phyloP scores from a whole-genome alignment of 371 early-diverging fungal genomes.

The Nematocida ironsii region DNA sequence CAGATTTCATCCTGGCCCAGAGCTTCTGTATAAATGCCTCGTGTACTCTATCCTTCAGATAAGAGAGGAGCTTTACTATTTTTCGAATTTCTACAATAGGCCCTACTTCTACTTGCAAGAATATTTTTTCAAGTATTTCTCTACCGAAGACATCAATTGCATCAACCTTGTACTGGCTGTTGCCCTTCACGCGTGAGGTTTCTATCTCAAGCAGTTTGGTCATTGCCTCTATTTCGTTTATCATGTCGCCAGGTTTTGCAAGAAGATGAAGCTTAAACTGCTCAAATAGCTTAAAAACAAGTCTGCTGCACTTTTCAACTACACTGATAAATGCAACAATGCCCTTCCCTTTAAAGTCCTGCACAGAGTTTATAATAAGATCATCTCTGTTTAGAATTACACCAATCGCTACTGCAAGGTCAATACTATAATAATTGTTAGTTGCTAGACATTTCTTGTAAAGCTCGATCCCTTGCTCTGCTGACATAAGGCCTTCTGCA shows the following conservation, averaged over 20 bases:
- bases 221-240: constrained; percentile 39
- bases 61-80: constrained; percentile 35
- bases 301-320: constrained; percentile 22
- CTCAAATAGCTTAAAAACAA: constrained; percentile 29
- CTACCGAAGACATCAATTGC: constrained; percentile 39
- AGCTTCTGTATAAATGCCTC: constrained; percentile 33
- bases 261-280: constrained; percentile 31
- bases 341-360: constrained; percentile 51
- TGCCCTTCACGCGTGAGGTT: neutral
- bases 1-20: constrained; percentile 36
- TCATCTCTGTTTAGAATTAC: constrained; percentile 39
- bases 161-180: constrained; percentile 19
- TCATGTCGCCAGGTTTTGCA: constrained; percentile 28
- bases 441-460: constrained; percentile 24
- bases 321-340: constrained; percentile 49
- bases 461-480: neutral
- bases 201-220: constrained; percentile 24
- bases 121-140: constrained; percentile 34
- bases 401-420: constrained; percentile 40
- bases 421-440: constrained; percentile 37
- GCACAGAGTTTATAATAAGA: constrained; percentile 18
- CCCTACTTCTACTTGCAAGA: neutral
- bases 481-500: neutral
- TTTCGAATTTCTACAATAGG: constrained; percentile 34
- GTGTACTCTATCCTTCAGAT: constrained; percentile 29